Percentiles rank a stretch among this genome's conserved stretches.
phyloP scores from a whole-genome alignment of 768 basidiomycete genomes.

The Psilocybe subaeruginosa region DNA sequence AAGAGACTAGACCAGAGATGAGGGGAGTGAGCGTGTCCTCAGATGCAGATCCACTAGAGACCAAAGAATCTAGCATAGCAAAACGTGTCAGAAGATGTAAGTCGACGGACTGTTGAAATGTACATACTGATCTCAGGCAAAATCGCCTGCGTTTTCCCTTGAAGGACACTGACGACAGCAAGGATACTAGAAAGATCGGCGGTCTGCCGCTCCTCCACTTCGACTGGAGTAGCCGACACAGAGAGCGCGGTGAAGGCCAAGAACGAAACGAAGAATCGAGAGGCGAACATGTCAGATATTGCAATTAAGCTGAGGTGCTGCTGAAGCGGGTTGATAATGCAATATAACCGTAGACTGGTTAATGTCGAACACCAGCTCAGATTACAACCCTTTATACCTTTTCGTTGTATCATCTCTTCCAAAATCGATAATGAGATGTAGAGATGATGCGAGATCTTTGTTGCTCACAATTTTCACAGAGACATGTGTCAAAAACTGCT shows the following conservation, averaged over 20 bases:
- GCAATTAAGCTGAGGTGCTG: not conserved
- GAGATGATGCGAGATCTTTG: too few relatives aligned
- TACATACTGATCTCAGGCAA: not conserved
- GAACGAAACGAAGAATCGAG: constrained; percentile 3
- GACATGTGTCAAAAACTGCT: too few relatives aligned
- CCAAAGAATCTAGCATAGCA: not conserved
- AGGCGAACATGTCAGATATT: constrained; percentile 1
- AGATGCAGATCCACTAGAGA: not conserved
- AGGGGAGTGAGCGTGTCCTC: constrained; percentile 1
- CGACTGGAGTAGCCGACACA: not conserved
- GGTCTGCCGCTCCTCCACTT: constrained; percentile 1
- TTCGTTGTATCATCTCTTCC: too few relatives aligned
- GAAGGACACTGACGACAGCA: not conserved
- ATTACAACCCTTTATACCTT: too few relatives aligned
- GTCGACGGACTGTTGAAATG: too few relatives aligned
- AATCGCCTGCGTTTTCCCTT: not conserved
- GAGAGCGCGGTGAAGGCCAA: constrained; percentile 2
- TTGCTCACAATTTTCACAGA: too few relatives aligned
- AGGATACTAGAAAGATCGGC: not conserved
- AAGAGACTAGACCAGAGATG: not conserved
- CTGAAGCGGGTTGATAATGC: too few relatives aligned
- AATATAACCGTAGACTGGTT: too few relatives aligned
- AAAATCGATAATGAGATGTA: too few relatives aligned
- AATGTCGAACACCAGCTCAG: too few relatives aligned
- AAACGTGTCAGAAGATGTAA: not conserved